A percentile compares a stretch with the other conserved stretches of the same genome.
These are phyloP conservation scores for Diutina sp. DNA, from an alignment of 1,139 yeast genomes.

Conservation along the genomic window DNA sequence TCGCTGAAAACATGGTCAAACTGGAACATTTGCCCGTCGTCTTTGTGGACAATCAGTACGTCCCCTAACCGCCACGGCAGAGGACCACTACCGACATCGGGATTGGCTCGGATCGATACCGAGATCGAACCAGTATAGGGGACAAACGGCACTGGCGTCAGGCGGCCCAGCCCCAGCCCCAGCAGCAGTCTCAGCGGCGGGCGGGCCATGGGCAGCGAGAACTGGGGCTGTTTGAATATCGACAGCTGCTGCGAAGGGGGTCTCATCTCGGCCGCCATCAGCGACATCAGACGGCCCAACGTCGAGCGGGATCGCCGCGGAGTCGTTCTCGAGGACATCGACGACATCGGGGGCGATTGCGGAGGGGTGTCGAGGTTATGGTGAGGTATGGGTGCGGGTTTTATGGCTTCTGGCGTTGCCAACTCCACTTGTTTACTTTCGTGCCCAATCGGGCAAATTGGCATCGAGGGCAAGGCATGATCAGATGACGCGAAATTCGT, in stretches of 20 bases:
- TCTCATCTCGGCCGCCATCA: not conserved
- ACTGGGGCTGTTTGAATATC: not conserved
- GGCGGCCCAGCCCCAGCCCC: not conserved
- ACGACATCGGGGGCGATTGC: not conserved
- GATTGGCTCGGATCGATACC: not conserved
- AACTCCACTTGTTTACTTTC: not conserved
- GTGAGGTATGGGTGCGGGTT: not conserved
- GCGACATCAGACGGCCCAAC: not conserved
- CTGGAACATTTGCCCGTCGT: conserved; percentile 40
- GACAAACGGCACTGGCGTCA: not conserved
- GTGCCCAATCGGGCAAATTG: not conserved
- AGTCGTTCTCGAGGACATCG: not conserved
- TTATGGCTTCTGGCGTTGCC: not conserved
- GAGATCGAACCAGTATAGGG: not conserved
- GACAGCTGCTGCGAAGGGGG: not conserved
- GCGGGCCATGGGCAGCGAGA: not conserved
- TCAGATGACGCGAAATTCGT: not conserved
- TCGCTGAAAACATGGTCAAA: conserved; percentile 72
- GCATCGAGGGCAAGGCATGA: not conserved
- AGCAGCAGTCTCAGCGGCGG: not conserved
- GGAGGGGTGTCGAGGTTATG: not conserved
- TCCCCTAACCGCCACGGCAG: conserved; percentile 5
- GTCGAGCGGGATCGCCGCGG: not conserved
- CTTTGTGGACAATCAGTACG: conserved; percentile 33
- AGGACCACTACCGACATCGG: not conserved